These are phyloP conservation scores for Pseudoturritis turrita DNA, from an alignment of 345 rosid genomes.

Conservation along the genomic window DNA sequence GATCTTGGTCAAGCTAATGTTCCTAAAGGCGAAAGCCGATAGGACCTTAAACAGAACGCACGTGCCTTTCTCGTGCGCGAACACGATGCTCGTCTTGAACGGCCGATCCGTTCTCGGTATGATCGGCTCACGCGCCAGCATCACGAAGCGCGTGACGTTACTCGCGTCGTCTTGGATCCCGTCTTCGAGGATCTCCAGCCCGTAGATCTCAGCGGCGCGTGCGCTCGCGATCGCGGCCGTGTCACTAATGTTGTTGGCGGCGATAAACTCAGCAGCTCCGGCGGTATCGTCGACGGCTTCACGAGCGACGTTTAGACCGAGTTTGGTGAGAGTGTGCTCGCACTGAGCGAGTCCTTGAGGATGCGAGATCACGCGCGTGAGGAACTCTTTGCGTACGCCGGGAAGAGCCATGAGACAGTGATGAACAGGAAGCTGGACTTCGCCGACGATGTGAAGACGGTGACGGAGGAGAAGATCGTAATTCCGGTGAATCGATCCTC, in stretches of 20 bases:
- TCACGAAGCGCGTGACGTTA: constrained; percentile 87
- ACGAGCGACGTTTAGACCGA: constrained; percentile 72
- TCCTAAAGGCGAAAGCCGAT: constrained; percentile 87
- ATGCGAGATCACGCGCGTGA: constrained; percentile 90
- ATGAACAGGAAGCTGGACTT: constrained; percentile 89
- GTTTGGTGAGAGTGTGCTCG: constrained; percentile 71
- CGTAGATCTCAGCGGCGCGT: constrained; percentile 94
- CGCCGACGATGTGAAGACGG: constrained; percentile 95
- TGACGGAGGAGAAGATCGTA: constrained; percentile 97
- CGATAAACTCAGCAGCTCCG: constrained; percentile 88
- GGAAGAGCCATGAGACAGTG: constrained; percentile 97
- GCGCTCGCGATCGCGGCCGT: constrained; percentile 94
- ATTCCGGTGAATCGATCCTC: constrained; percentile 94
- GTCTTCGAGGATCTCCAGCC: constrained; percentile 64
- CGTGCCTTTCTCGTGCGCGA: constrained; percentile 92
- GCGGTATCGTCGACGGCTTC: constrained; percentile 97
- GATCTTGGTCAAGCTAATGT: constrained; percentile 87
- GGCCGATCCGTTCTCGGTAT: constrained; percentile 94
- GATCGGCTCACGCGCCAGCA: constrained; percentile 96
- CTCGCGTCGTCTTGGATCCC: constrained; percentile 92
- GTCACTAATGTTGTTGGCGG: constrained; percentile 56
- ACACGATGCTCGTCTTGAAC: constrained; percentile 94
- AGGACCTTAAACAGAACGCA: constrained; percentile 86
- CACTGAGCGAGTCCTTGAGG: constrained; percentile 98
- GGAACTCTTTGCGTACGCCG: constrained; percentile 68